These are phyloP conservation scores for Nakazawaea wyomingensis DNA, from an alignment of 805 yeast genomes.

Conservation along the genomic window DNA sequence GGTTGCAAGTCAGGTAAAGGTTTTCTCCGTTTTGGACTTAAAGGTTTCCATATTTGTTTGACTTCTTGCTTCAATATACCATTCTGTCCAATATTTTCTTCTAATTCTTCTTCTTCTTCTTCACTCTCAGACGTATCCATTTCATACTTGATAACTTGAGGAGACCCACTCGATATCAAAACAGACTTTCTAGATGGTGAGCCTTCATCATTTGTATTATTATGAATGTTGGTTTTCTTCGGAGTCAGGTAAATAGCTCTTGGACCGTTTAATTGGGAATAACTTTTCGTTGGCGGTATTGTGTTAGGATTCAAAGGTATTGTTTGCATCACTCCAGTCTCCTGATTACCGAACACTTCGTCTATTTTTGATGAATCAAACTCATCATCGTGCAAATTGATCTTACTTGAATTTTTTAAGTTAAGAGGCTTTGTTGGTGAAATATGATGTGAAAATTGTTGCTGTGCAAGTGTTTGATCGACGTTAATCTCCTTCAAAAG, in stretches of 20 bases:
- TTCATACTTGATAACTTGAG: conserved; percentile 31
- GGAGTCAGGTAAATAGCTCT: conserved; percentile 20
- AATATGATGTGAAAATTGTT: neutral
- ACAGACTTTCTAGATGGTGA: conserved; percentile 33
- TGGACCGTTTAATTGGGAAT: conserved; percentile 26
- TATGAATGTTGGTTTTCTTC: conserved; percentile 11
- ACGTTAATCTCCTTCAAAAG: conserved; percentile 26
- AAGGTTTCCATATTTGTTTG: conserved; percentile 14
- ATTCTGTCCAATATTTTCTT: too few relatives aligned
- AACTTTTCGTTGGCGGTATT: conserved; percentile 16
- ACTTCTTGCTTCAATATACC: conserved; percentile 11
- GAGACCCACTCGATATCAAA: conserved; percentile 33
- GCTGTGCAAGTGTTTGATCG: neutral
- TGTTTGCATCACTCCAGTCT: conserved; percentile 3
- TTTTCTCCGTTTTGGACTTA: conserved; percentile 26
- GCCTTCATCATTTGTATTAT: conserved; percentile 17
- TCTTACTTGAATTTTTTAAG: conserved; percentile 15
- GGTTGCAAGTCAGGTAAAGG: conserved; percentile 32
- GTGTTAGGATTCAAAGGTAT: conserved; percentile 9
- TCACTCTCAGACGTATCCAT: conserved; percentile 20
- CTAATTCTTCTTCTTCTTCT: conserved; percentile 17
- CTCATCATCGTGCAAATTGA: conserved; percentile 20
- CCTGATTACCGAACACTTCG: conserved; percentile 2
- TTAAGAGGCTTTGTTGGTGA: conserved; percentile 25
- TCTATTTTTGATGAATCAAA: neutral